Evolutionary conservation across 371 early-diverging fungal genomes (phyloP).

Genomic region (Haplosporangium sp.): DNA sequence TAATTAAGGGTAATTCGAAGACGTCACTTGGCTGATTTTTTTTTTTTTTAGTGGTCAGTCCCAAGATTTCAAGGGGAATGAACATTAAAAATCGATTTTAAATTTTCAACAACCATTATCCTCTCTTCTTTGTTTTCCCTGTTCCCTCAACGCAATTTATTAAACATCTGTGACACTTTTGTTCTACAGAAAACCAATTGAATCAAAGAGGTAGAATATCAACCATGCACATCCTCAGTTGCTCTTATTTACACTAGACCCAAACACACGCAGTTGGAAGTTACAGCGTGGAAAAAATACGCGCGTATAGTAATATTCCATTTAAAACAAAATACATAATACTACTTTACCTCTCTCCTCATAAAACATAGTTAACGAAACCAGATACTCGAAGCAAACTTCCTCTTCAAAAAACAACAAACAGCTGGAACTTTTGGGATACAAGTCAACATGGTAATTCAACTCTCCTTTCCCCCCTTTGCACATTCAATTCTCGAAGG

Average conservation of each 20-base stretch:
- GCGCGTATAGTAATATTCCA: not conserved
- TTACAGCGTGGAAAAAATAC: not conserved
- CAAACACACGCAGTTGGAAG: not conserved
- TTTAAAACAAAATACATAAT: no score
- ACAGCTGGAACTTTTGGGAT: not conserved
- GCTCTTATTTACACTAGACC: not conserved
- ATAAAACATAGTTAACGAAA: not conserved
- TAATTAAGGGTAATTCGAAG: not conserved
- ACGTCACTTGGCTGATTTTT: not conserved
- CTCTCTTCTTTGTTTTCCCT: not conserved
- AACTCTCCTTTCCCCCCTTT: not conserved
- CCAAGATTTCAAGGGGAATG: no score
- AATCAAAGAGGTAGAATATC: not conserved
- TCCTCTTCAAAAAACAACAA: not conserved
- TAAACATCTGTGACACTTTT: not conserved
- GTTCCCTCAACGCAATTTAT: not conserved
- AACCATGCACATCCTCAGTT: not conserved
- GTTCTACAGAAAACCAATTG: not conserved
- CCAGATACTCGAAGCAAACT: not conserved
- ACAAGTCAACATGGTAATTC: slow-evolving; percentile 14
- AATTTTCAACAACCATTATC: not conserved
- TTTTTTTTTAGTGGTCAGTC: not conserved
- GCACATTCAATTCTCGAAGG: not conserved
- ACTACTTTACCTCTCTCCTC: not conserved
- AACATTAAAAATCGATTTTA: not conserved